These are phyloP conservation scores for Exserohilum turcica DNA, from an alignment of 2,329 filamentous ascomycete genomes.

Conservation along the genomic window DNA sequence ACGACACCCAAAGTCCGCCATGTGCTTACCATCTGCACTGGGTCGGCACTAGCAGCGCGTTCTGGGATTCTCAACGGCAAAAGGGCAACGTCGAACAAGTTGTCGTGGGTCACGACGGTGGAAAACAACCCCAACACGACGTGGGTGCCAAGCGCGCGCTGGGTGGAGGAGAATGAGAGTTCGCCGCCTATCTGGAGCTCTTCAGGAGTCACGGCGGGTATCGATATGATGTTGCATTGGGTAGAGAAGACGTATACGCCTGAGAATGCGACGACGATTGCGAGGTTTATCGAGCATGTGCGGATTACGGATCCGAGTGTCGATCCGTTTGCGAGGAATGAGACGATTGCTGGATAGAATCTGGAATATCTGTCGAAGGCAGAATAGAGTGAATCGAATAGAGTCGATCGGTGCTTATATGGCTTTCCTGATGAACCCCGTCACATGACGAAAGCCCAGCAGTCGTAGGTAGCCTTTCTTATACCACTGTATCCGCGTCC, in stretches of 20 bases:
- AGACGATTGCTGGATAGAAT: constrained; percentile 8
- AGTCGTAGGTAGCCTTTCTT: no score
- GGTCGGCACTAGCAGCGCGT: constrained; percentile 61
- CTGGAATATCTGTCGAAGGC: not conserved
- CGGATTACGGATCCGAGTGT: constrained; percentile 55
- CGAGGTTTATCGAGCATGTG: constrained; percentile 63
- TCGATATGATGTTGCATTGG: constrained; percentile 64
- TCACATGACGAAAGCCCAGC: no score
- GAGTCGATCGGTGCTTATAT: no score
- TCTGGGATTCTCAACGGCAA: constrained; percentile 64
- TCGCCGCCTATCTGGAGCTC: constrained; percentile 61
- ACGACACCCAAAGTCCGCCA: constrained; percentile 58
- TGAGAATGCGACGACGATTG: constrained; percentile 56
- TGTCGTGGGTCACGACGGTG: constrained; percentile 44
- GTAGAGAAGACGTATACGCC: constrained; percentile 59
- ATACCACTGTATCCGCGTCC: not conserved
- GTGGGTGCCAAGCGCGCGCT: constrained; percentile 67
- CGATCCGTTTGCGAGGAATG: constrained; percentile 60
- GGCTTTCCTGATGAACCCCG: no score
- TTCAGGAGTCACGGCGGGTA: constrained; percentile 65
- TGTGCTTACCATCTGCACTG: constrained; percentile 69
- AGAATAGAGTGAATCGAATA: not conserved
- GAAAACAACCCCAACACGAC: constrained; percentile 57
- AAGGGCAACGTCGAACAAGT: constrained; percentile 53
- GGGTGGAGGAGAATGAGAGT: constrained; percentile 64